These are phyloP conservation scores for Blakeslea trispora DNA, from an alignment of 371 early-diverging fungal genomes.

Conservation along the genomic window DNA sequence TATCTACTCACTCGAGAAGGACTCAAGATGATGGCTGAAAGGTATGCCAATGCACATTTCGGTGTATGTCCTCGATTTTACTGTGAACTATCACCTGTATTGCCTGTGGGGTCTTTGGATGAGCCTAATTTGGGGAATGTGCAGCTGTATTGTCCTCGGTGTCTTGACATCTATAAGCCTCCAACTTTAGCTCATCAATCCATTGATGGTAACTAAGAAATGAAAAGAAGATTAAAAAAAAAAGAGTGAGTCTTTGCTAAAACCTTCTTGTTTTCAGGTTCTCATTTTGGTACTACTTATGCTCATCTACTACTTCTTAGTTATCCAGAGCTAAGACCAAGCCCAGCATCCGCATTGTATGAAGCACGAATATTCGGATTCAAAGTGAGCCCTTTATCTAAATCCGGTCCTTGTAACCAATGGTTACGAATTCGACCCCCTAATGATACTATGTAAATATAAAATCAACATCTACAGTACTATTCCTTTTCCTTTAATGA, in stretches of 20 bases:
- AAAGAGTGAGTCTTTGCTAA: too few relatives aligned
- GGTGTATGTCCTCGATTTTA: slow-evolving; percentile 85
- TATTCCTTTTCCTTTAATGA: not conserved
- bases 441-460: slow-evolving; percentile 20
- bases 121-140: slow-evolving; percentile 62
- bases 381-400: slow-evolving; percentile 59
- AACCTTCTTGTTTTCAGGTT: too few relatives aligned
- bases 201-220: slow-evolving; percentile 72
- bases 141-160: slow-evolving; percentile 80
- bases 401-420: slow-evolving; percentile 72
- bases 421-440: slow-evolving; percentile 70
- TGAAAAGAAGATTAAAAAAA: too few relatives aligned
- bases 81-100: slow-evolving; percentile 73
- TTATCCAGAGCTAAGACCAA: slow-evolving; percentile 76
- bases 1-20: slow-evolving; percentile 81
- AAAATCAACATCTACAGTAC: not conserved
- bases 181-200: slow-evolving; percentile 69
- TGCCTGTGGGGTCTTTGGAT: slow-evolving; percentile 86
- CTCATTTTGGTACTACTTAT: slow-evolving; percentile 95
- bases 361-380: slow-evolving; percentile 85
- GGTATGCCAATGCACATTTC: slow-evolving; percentile 75
- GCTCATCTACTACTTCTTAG: slow-evolving; percentile 89
- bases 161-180: slow-evolving; percentile 88
- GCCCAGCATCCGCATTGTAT: slow-evolving; percentile 55
- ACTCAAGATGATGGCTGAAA: slow-evolving; percentile 78